Evolutionary conservation across 495 filamentous ascomycete genomes (phyloP).

Genomic region (Cercophora newfieldiana): DNA sequence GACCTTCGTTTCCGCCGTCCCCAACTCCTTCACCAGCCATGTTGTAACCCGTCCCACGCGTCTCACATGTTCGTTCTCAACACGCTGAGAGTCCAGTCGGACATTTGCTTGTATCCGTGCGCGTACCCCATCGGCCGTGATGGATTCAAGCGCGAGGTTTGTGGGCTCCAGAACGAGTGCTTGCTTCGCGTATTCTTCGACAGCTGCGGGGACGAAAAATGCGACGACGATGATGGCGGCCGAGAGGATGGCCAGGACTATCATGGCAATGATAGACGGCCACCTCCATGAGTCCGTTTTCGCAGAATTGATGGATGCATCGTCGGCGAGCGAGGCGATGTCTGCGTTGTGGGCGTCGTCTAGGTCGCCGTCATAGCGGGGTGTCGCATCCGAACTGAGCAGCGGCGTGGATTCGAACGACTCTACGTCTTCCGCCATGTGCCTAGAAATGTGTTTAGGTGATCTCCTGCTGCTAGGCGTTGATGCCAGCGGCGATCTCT

Average conservation of each 20-base stretch:
- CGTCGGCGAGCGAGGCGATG: slow-evolving; percentile 26
- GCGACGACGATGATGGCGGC: slow-evolving; percentile 57
- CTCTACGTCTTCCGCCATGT: slow-evolving; percentile 23
- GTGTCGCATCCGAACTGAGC: slow-evolving; percentile 39
- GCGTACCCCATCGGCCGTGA: slow-evolving; percentile 72
- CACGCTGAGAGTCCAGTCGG: slow-evolving; percentile 70
- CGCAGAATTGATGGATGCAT: slow-evolving; percentile 21
- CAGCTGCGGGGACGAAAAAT: slow-evolving; percentile 76
- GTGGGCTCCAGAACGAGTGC: slow-evolving; percentile 79
- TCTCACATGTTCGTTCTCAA: slow-evolving; percentile 66
- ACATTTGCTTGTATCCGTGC: slow-evolving; percentile 81
- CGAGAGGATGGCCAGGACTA: slow-evolving; percentile 39
- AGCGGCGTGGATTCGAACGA: slow-evolving; percentile 57
- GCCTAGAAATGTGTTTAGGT: slow-evolving; percentile 19
- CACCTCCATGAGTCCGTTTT: slow-evolving; percentile 40
- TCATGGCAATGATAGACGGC: slow-evolving; percentile 50
- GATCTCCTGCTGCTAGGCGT: slow-evolving; percentile 31
- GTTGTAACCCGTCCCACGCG: slow-evolving; percentile 75
- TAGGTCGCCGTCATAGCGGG: slow-evolving; percentile 49
- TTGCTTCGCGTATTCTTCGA: slow-evolving; percentile 82
- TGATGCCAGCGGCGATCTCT: slow-evolving; percentile 45
- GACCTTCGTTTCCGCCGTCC: slow-evolving; percentile 67
- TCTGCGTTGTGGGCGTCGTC: slow-evolving; percentile 36
- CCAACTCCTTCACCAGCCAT: slow-evolving; percentile 74
- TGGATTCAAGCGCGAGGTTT: slow-evolving; percentile 76